Percentiles rank a stretch among this genome's conserved stretches.
Evolutionary conservation across 352 stramenopile genomes (phyloP).

Genomic region (Phytophthora citrophthora): DNA sequence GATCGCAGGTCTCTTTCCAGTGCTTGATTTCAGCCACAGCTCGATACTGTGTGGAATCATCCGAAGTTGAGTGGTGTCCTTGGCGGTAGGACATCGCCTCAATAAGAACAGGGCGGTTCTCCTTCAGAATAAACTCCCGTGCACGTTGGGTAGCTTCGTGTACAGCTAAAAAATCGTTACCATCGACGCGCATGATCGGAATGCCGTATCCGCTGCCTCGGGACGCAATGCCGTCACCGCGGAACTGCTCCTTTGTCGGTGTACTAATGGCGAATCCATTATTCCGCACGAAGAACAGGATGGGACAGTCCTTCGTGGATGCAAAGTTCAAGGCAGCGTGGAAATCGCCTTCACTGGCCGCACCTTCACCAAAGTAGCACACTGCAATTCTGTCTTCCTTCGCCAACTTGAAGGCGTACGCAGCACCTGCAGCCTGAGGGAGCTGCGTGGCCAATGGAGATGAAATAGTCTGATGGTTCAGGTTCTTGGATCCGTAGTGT

Average conservation of each 20-base stretch:
- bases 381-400: conserved; percentile 92
- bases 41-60: conserved; percentile 98
- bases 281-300: conserved; percentile 99
- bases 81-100: conserved; percentile 99
- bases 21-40: conserved; percentile 92
- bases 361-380: conserved; percentile 98
- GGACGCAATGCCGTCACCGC: conserved; percentile 96
- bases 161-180: conserved; percentile 98
- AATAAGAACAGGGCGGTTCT: conserved; percentile 94
- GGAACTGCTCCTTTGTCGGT: conserved; percentile 95
- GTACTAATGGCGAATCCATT: conserved; percentile 99
- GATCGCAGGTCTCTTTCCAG: conserved; percentile 90
- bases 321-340: conserved; percentile 98
- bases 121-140: conserved; percentile 89
- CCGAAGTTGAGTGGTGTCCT: conserved; percentile 98
- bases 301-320: conserved; percentile 94
- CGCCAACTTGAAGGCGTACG: conserved; percentile 96
- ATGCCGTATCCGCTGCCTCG: conserved; percentile 97
- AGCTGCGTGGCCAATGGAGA: conserved; percentile 98
- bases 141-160: conserved; percentile 92
- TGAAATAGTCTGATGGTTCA: conserved; percentile 98
- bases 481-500: conserved; percentile 95
- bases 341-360: conserved; percentile 97
- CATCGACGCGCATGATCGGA: conserved; percentile 96
- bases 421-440: conserved; percentile 95